Evolutionary conservation across 2,329 filamentous ascomycete genomes (phyloP).

Genomic region (Ceratocystis papillata): DNA sequence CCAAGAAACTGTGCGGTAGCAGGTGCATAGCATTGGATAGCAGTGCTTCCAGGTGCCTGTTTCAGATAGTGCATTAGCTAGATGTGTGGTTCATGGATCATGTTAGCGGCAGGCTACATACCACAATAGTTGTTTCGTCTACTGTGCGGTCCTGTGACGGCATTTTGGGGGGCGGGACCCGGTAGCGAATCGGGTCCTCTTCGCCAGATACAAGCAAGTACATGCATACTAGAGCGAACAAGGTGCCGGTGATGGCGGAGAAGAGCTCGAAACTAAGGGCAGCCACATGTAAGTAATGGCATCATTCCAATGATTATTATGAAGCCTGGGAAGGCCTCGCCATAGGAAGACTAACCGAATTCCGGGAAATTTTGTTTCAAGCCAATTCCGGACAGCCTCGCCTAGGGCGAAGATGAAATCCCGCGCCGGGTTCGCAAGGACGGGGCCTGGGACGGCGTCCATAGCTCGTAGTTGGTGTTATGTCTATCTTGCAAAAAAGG

Average conservation of each 20-base stretch:
- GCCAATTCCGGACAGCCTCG: slow-evolving; percentile 17
- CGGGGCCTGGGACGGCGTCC: slow-evolving; percentile 3
- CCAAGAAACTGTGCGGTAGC: slow-evolving; percentile 80
- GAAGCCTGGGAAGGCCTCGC: no score
- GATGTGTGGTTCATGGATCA: not conserved
- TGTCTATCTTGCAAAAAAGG: not conserved
- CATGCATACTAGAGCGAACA: slow-evolving; percentile 30
- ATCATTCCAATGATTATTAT: not conserved
- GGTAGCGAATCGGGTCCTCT: slow-evolving; percentile 45
- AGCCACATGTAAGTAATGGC: slow-evolving; percentile 7
- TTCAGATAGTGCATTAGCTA: slow-evolving; percentile 4
- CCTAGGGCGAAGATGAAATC: slow-evolving; percentile 15
- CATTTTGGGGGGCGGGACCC: slow-evolving; percentile 50
- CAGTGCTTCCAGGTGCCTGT: slow-evolving; percentile 50
- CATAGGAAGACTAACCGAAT: slow-evolving; percentile 15
- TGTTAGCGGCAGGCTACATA: slow-evolving; percentile 27
- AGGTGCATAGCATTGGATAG: slow-evolving; percentile 77
- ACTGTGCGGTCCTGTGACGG: slow-evolving; percentile 49
- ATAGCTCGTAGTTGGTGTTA: not conserved
- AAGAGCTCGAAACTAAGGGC: slow-evolving; percentile 28
- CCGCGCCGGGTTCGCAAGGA: slow-evolving; percentile 19
- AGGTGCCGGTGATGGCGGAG: slow-evolving; percentile 29
- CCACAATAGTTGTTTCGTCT: slow-evolving; percentile 51
- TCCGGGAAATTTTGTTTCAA: slow-evolving; percentile 14
- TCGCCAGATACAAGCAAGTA: slow-evolving; percentile 29